Percentiles rank a stretch among this genome's conserved stretches.
phyloP scores from a whole-genome alignment of 2,329 filamentous ascomycete species.

The Pseudogymnoascus sp. region DNA sequence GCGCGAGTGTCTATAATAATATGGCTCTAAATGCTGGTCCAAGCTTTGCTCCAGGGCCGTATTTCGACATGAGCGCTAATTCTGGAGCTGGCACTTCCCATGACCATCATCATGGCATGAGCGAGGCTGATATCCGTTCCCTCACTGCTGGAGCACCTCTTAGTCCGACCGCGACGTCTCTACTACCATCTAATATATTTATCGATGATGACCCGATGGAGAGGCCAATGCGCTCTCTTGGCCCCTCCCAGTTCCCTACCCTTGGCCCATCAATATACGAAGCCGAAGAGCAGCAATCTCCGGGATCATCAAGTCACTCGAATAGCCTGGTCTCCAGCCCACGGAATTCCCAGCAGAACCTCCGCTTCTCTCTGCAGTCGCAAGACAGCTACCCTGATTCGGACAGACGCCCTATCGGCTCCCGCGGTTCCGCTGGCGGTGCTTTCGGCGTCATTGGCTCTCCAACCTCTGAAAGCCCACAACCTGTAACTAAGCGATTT shows the following conservation, averaged over 20 bases:
- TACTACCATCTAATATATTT: constrained; percentile 61
- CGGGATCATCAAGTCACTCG: constrained; percentile 49
- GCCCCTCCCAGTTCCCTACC: constrained; percentile 27
- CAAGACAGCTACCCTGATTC: background rate
- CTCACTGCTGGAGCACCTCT: constrained; percentile 59
- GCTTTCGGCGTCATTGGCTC: constrained; percentile 25
- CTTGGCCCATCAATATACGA: constrained; percentile 27
- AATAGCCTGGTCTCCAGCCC: constrained; percentile 53
- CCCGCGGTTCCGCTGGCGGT: constrained; percentile 21
- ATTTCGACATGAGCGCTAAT: constrained; percentile 23
- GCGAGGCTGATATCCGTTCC: constrained; percentile 53
- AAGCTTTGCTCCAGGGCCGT: constrained; percentile 45
- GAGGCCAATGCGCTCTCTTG: constrained; percentile 15
- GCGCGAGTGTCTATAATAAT: constrained; percentile 34
- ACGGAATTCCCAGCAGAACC: constrained; percentile 49
- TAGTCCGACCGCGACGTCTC: constrained; percentile 65
- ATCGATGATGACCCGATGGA: constrained; percentile 50
- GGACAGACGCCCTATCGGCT: constrained; percentile 7
- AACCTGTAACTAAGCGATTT: constrained; percentile 40
- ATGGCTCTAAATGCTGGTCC: constrained; percentile 34
- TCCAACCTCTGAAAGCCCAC: constrained; percentile 30
- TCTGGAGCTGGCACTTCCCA: constrained; percentile 25
- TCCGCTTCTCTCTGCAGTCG: constrained; percentile 38
- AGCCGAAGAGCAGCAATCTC: constrained; percentile 47
- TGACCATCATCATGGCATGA: constrained; percentile 36